Percentiles rank a stretch among this genome's conserved stretches.
These are phyloP conservation scores for Globisporangium yorkense DNA, from an alignment of 352 stramenopile species.

Conservation along the genomic window DNA sequence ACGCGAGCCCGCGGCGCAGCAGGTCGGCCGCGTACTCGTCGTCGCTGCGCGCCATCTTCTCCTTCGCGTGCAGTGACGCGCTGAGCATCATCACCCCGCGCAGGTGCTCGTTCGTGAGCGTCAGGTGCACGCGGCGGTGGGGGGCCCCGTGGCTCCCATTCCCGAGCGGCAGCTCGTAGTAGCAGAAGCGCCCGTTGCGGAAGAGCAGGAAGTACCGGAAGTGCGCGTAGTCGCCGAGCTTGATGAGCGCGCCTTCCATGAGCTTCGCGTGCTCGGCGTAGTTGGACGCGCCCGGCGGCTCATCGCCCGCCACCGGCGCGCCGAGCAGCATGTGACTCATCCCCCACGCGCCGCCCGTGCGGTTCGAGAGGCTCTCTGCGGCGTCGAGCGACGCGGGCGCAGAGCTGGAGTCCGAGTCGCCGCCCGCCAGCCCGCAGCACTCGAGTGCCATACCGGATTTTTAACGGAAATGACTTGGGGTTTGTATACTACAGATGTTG, in stretches of 20 bases:
- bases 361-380: constrained; percentile 8
- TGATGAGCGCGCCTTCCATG: constrained; percentile 84
- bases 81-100: constrained; percentile 84
- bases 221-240: constrained; percentile 82
- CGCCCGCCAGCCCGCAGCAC: constrained; percentile 7
- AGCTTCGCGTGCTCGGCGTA: constrained; percentile 83
- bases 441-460: constrained; percentile 2
- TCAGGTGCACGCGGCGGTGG: constrained; percentile 48
- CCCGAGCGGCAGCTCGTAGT: constrained; percentile 80
- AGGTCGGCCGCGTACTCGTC: constrained; percentile 67
- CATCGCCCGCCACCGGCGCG: constrained; percentile 29
- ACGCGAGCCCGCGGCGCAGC: constrained; percentile 63
- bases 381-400: constrained; percentile 1
- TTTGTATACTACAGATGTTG: too few species aligned
- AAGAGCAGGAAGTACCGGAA: constrained; percentile 85
- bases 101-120: constrained; percentile 69
- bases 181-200: constrained; percentile 79
- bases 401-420: not conserved
- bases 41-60: constrained; percentile 56
- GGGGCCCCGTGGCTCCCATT: constrained; percentile 12
- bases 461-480: too few species aligned
- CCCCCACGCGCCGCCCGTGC: constrained; percentile 7
- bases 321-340: constrained; percentile 12
- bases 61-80: constrained; percentile 62
- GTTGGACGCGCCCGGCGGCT: constrained; percentile 46